Evolutionary conservation across 495 filamentous ascomycete species (phyloP), one percentile per base, ranked within the genome.

Genomic region (Achaetomiella virescens): DNA sequence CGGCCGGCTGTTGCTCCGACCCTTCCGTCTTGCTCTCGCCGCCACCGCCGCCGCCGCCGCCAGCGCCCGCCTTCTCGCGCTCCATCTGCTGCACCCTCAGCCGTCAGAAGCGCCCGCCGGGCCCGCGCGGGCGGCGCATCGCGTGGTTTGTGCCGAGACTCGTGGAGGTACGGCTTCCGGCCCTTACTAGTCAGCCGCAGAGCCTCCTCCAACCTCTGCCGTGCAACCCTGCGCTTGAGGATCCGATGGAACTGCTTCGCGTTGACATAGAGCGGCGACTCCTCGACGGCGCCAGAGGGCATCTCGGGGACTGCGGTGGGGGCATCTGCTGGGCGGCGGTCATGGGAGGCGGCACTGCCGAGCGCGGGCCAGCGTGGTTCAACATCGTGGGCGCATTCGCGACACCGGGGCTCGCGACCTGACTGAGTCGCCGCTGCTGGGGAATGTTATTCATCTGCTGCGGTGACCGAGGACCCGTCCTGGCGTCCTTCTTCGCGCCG

Each of bases 131-230:
- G 60, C 93, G 80, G 36, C 95, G 82, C 93, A 99, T 99, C 9
- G 93, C 93, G 69, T 99, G 93, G 63, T 99, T n/a, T 99, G 66
- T 99, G 93, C 61, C 93, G 80, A n/a, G 93, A 97, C 67, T 99
- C 93, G 73, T 99, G 93, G 35, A 99, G 79, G 61, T 99, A 99
- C 8, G 93, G 93, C 70, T 97, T 97, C 31, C 93, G 84, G 21
- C 92, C 91, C 71, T 97, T 99, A 37, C 86, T 93, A 6, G 93
- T 96, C 38, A 97, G 75, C 27, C 93, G 84, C 42, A 99, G 69
- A 37, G 88, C 82, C 66, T 98, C 93, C 67, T 98, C 93, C 43
- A 98, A 72, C 69, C 88, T 89, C 69, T 98, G 93, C 36, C 93
- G 82, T 3, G 93, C 93, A 58, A 97, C 89, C 33, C 93, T 80